phyloP scores from a whole-genome alignment of 495 filamentous ascomycete species.

The Penicillium diatomitis region DNA sequence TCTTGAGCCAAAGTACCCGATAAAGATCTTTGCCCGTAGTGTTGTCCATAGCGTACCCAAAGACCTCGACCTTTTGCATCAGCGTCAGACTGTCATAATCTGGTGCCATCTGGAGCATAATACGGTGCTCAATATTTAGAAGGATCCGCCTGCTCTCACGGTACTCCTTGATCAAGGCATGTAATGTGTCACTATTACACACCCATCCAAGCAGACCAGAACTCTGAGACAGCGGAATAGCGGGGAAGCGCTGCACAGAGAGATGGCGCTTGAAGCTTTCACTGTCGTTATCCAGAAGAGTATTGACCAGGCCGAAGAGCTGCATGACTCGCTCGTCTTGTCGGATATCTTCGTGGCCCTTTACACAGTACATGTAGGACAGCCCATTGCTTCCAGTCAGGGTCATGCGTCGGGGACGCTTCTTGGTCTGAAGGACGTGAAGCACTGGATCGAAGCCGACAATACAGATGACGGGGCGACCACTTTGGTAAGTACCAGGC shows the following conservation, averaged over 20 bases:
- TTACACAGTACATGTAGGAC: conserved; percentile 77
- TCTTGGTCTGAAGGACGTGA: conserved; percentile 92
- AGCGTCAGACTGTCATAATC: conserved; percentile 97
- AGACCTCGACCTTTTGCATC: conserved; percentile 99
- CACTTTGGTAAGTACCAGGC: conserved; percentile 86
- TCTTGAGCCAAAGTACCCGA: conserved; percentile 96
- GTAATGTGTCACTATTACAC: conserved; percentile 94
- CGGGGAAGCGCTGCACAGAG: conserved; percentile 88
- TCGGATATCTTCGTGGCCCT: conserved; percentile 96
- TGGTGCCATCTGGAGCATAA: conserved; percentile 99
- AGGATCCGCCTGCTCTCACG: conserved; percentile 93
- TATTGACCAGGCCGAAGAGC: conserved; percentile 93
- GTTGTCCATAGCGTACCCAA: conserved; percentile 97
- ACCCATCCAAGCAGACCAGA: conserved; percentile 95
- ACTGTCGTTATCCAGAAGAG: conserved; percentile 79
- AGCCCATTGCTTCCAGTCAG: conserved; percentile 81
- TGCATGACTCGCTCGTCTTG: conserved; percentile 99
- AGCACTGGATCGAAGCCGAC: conserved; percentile 80
- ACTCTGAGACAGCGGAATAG: conserved; percentile 90
- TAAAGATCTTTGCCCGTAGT: conserved; percentile 98
- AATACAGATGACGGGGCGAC: conserved; percentile 78
- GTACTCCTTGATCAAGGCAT: conserved; percentile 94
- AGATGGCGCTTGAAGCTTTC: conserved; percentile 96
- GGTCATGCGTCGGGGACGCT: conserved; percentile 82
- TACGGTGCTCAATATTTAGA: conserved; percentile 96